Evolutionary conservation across 345 rosid genomes (phyloP), one percentile per base, ranked within the genome.

Genomic region (Eutrema heterophyllum): DNA sequence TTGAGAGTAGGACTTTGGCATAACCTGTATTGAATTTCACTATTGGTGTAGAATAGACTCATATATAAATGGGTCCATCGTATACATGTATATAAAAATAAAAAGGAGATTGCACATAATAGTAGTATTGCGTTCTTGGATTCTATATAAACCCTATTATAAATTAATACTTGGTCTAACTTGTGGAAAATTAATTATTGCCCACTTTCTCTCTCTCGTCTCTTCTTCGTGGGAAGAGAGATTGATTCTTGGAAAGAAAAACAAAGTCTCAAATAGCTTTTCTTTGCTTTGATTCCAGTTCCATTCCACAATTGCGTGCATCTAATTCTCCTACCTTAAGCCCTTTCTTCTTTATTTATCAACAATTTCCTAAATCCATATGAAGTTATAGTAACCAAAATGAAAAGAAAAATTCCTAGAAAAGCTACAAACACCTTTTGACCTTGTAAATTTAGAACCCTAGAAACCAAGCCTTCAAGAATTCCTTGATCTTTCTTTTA

Each of bases 251-350:
- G 61, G 3, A 56, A 57, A 71, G 61, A 56, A 69, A 48, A 48
- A 24, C 68, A 64, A 64, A 64, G 61, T 54, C 74, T 73, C 40
- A 15, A 13, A 61, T 60, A 70, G 14, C 69, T 40, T 52, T 41
- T 49, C 49, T 67, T 82, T 57, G 52, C 61, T 74, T 80, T 81
- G 56, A 78, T 83, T 71, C 79, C 14, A 85, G 78, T 81, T 86
- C 85, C 63, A 64, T 80, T 60, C 40, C 71, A 29, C 27, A 81
- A 72, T 29, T 84, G 87, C 85, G 83, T 88, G 87, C 85, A 85
- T 88, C 89, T 78, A 76, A 81, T 86, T 84, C 90, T 80, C 73
- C 51, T 44, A 53, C 64, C 70, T 15, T 70, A 72, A 24, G 38
- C 43, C 36, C 64, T 38, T 69, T 65, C 59, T 56, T 56, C 66